Evolutionary conservation across 352 stramenopile genomes (phyloP).

Genomic region (Pythium myriotylum): DNA sequence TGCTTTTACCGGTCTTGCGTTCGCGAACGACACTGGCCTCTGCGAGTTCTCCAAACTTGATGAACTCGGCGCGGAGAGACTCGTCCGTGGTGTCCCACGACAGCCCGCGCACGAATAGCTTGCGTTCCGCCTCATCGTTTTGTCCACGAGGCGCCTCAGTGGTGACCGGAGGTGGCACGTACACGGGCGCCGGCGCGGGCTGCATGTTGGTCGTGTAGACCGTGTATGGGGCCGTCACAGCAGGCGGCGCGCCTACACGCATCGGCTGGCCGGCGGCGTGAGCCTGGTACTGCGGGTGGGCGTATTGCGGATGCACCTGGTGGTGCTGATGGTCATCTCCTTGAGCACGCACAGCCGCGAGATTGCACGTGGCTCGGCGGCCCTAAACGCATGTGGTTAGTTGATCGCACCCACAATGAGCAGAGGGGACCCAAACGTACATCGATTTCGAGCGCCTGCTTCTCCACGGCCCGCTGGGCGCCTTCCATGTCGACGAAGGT

Average conservation of each 20-base stretch:
- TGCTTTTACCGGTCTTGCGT: conserved; percentile 59
- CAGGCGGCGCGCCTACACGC: not conserved
- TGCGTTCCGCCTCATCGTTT: conserved; percentile 50
- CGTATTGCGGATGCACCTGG: conserved; percentile 12
- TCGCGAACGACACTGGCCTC: conserved; percentile 50
- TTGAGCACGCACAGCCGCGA: conserved; percentile 49
- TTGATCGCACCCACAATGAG: not conserved
- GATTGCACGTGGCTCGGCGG: conserved; percentile 50
- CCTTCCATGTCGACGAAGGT: conserved; percentile 71
- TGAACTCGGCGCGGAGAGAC: conserved; percentile 55
- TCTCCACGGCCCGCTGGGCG: conserved; percentile 47
- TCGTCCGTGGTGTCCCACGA: conserved; percentile 60
- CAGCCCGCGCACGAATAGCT: conserved; percentile 64
- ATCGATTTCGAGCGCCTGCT: conserved; percentile 58
- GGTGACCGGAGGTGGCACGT: conserved; percentile 33
- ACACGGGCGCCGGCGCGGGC: conserved; percentile 22
- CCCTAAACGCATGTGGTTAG: conserved; percentile 23
- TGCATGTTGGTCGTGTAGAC: conserved; percentile 23
- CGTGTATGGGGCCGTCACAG: conserved; percentile 29
- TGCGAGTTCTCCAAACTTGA: conserved; percentile 67
- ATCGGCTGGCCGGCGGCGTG: conserved; percentile 7
- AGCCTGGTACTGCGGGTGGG: conserved; percentile 21
- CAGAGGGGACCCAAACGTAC: conserved; percentile 30
- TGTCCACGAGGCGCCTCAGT: conserved; percentile 20
- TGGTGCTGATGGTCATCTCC: conserved; percentile 38